A percentile compares a stretch with the other conserved stretches of the same genome.
Evolutionary conservation across 768 basidiomycete genomes (phyloP).

Genomic region (Tulasnella sp.): DNA sequence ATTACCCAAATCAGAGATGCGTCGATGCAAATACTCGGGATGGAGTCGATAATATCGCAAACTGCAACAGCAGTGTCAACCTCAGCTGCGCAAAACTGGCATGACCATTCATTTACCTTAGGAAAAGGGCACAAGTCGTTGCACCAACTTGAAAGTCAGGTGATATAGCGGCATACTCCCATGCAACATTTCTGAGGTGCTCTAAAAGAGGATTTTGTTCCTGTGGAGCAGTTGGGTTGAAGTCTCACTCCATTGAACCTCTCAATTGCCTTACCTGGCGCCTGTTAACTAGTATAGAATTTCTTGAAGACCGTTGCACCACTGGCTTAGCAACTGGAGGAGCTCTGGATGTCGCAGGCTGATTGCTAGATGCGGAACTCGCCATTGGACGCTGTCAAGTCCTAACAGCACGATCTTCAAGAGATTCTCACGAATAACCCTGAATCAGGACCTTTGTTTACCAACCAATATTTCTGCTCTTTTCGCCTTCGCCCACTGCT

Average conservation of each 20-base stretch:
- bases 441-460: no score
- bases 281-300: conserved; percentile 42
- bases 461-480: no score
- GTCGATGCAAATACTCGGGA: conserved; percentile 88
- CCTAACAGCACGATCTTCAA: no score
- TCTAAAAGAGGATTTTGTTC: conserved; percentile 83
- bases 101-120: conserved; percentile 44
- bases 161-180: conserved; percentile 88
- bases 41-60: conserved; percentile 91
- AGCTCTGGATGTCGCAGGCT: no score
- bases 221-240: conserved; percentile 29
- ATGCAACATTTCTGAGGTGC: conserved; percentile 73
- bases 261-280: conserved; percentile 34
- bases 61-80: conserved; percentile 24
- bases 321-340: conserved; percentile 5
- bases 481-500: no score
- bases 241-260: background rate
- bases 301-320: conserved; percentile 6
- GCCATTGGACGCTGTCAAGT: no score
- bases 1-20: conserved; percentile 74
- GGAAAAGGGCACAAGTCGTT: conserved; percentile 82
- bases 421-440: no score
- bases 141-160: conserved; percentile 93
- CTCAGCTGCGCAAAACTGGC: background rate
- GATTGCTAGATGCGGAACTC: no score